These are phyloP conservation scores for Diaporthe citriasiana DNA, from an alignment of 2,329 filamentous ascomycete genomes.

Conservation along the genomic window DNA sequence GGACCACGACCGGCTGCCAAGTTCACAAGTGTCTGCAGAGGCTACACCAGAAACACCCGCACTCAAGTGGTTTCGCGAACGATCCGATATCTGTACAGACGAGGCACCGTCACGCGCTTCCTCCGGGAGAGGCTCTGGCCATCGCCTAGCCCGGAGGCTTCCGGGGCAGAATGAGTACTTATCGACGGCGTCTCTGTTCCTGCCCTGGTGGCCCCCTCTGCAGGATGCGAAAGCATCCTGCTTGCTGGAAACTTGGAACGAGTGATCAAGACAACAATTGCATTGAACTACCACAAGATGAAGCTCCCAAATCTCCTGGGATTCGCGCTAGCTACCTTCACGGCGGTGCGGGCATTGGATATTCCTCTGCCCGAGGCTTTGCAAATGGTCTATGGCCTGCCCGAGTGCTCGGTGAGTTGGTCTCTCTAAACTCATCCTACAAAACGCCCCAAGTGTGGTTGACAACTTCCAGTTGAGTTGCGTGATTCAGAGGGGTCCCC, in stretches of 20 bases:
- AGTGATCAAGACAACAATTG: not conserved
- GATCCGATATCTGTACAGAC: constrained; percentile 11
- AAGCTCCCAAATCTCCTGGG: not conserved
- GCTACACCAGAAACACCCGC: not conserved
- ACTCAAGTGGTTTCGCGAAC: not conserved
- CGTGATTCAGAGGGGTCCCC: constrained; percentile 7
- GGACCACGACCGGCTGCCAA: not conserved
- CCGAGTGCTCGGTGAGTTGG: constrained; percentile 7
- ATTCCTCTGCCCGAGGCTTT: not conserved
- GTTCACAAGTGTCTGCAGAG: not conserved
- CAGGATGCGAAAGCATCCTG: not conserved
- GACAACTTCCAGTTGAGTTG: constrained; percentile 2
- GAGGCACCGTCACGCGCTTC: not conserved
- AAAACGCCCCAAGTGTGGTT: not conserved
- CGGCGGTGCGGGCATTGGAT: constrained; percentile 8
- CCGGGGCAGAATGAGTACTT: not conserved
- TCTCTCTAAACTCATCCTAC: not conserved
- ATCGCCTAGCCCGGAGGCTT: not conserved
- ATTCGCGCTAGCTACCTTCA: constrained; percentile 3
- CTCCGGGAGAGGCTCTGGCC: not conserved
- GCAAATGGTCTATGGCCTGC: constrained; percentile 8
- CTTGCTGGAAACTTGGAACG: not conserved
- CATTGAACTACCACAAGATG: not conserved
- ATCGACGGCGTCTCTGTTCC: not conserved
- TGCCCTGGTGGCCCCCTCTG: no score